Percentiles rank a stretch among this genome's conserved stretches.
phyloP scores from a whole-genome alignment of 495 filamentous ascomycete genomes.

The Xylaria grammica region DNA sequence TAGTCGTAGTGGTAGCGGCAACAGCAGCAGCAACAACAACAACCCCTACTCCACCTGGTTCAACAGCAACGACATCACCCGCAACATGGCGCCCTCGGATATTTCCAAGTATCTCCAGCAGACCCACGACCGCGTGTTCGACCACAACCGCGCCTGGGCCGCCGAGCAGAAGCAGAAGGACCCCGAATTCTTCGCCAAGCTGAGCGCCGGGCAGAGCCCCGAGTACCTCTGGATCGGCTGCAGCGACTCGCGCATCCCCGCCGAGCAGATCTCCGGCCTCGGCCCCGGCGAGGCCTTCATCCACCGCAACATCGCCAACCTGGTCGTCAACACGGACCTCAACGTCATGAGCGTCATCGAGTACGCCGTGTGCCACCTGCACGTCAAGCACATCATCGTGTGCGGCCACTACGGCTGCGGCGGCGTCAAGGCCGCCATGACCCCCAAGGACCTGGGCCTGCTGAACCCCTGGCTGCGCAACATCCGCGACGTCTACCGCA shows the following conservation, averaged over 20 bases:
- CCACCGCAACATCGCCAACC: conserved; percentile 69
- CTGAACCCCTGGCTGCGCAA: conserved; percentile 67
- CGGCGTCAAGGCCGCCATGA: conserved; percentile 67
- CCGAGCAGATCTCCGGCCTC: conserved; percentile 64
- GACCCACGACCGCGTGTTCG: conserved; percentile 59
- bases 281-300: conserved; percentile 65
- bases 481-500: conserved; percentile 63
- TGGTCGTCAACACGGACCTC: conserved; percentile 62
- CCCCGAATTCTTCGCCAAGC: conserved; percentile 61
- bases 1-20: not conserved
- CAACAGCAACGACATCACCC: conserved; percentile 19
- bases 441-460: conserved; percentile 60
- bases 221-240: conserved; percentile 71
- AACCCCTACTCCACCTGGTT: not conserved
- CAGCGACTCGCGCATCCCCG: conserved; percentile 67
- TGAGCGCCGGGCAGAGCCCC: conserved; percentile 59
- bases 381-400: conserved; percentile 69
- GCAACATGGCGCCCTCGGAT: conserved; percentile 44
- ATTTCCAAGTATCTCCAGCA: conserved; percentile 50
- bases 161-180: conserved; percentile 52
- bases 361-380: conserved; percentile 63
- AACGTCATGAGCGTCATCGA: conserved; percentile 68
- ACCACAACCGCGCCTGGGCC: conserved; percentile 61
- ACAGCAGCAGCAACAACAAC: not conserved
- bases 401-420: conserved; percentile 71